Base-by-base conservation (phyloP, 2,329 filamentous ascomycete genomes). In the Sarocladium kiliense region DNA sequence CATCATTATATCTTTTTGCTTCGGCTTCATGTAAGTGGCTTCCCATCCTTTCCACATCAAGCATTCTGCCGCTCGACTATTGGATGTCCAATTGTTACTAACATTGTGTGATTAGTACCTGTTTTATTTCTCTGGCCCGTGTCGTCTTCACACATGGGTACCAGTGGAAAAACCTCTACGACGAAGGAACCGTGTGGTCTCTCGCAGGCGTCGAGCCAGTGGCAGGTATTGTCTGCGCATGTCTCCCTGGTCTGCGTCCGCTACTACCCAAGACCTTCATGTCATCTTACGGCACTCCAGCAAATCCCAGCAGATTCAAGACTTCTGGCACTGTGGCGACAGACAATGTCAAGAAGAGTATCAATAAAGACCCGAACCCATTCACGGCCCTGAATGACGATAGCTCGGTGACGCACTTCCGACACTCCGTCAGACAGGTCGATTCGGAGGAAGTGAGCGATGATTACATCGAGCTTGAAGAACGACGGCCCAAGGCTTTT, bases 11-110 rank as follows among this genome's bases (percentile, higher is more conserved):
- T 51, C 53, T 32, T 55, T 57, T 42, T 54, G 53, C 32, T 55
- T 57, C 19, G 56, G 56, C 23, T 57, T 55, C 56, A 19, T 57
- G 56, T 57, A 55, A 57, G 56, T 55, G 30, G 5, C 30, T 27
- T 47, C 16, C 37, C 9, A 53, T 25, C 44, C 44, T 21, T 4
- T 21, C 7, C 21, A 21, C 36, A 9, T 12, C 23, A 6, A 32
- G 12, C 47, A 16, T 7, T 34, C 23, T 34, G 23, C 47, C n/a
- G n/a, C n/a, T n/a, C 47, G 26, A 12, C 36, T 39, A n/a, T 39
- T 9, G 18, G 36, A 39, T 5, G 18, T 6, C 7, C 5, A 39
- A 16, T n/a, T 25, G n/a, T 32, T 3, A 51, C 47, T 51, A 51
- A 51, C 47, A 19, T 10, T 16, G n/a, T 21, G 18, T 51, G n/a